phyloP scores from a whole-genome alignment of 305 asterid species.

The Lippia alba region DNA sequence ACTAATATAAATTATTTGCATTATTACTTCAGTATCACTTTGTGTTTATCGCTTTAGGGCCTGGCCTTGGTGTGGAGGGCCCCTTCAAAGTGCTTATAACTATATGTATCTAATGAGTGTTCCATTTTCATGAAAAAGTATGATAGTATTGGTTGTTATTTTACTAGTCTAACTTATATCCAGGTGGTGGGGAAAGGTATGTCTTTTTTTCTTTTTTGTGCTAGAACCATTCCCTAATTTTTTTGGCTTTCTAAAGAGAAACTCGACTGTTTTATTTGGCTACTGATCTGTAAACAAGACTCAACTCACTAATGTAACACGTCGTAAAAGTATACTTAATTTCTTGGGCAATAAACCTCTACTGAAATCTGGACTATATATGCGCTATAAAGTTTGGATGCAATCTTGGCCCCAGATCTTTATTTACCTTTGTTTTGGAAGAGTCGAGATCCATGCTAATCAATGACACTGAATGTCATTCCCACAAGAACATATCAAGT shows the following conservation, averaged over 20 bases:
- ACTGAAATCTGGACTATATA: no score
- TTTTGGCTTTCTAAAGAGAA: constrained; percentile 3
- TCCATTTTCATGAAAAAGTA: not conserved
- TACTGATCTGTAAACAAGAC: not conserved
- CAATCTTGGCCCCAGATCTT: no score
- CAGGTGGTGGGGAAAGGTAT: not conserved
- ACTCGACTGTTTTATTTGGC: not conserved
- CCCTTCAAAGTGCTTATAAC: not conserved
- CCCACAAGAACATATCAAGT: no score
- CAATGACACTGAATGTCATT: no score
- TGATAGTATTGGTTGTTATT: not conserved
- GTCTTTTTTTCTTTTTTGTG: not conserved
- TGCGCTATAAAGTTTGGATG: no score
- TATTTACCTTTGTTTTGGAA: no score
- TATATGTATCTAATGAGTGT: constrained; percentile 1
- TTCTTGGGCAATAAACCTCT: constrained; percentile 16
- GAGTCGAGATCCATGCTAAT: no score
- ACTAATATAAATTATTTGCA: no score
- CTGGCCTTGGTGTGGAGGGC: not conserved
- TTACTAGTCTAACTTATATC: no score
- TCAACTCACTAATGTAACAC: not conserved
- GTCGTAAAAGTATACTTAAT: not conserved
- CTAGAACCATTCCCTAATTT: not conserved
- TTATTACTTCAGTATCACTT: not conserved
- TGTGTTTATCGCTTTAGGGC: not conserved